Base-by-base conservation (phyloP, 2,329 filamentous ascomycete genomes). In the Fusarium begoniae region DNA sequence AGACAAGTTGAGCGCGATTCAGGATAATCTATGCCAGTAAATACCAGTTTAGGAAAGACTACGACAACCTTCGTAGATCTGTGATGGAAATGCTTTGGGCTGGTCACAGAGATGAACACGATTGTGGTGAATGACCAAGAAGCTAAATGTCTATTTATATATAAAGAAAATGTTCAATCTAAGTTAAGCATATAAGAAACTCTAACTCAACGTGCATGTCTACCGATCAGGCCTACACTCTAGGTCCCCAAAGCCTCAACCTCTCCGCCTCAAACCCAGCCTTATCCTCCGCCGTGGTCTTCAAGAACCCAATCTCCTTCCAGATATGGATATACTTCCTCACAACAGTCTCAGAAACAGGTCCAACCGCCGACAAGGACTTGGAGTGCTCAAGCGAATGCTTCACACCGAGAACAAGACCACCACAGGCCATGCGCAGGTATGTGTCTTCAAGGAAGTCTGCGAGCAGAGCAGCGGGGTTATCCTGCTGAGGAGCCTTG, bases 311-410 rank as follows among this genome's bases (percentile, higher is more conserved):
- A 64, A 76, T 76, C 40, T 76, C 74, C 41, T 66, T 76, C 74
- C 74, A 76, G 2, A 76, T 76, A 12, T 76, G 74, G 2, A 76
- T 76, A 5, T 76, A 76, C 66, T 76, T 76, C n/a, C 74, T 63
- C 6, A 64, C 66, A 2, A 76, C 60, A 0, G 47, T 68, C 20
- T 73, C 74, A 0, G 69, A 63, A 15, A 76, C 72, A 17, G 74
- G 74, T 0, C 65, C 74, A 0, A 73, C 70, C 0, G 66, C 66
- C 5, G 47, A 37, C 0, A 73, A 11, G 1, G 70, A 74, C 22
- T 73, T 74, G 15, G 70, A 73, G 7, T 73, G 70, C n/a, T 73
- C 66, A 2, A 73, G 66, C 0, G 70, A 74, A 5, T 73, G 54
- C 35, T 71, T 71, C 1, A 73, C 70, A 10, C 55, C 66, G 0